phyloP scores from a whole-genome alignment of 2,329 filamentous ascomycete species.

The Fusarium virguliforme region DNA sequence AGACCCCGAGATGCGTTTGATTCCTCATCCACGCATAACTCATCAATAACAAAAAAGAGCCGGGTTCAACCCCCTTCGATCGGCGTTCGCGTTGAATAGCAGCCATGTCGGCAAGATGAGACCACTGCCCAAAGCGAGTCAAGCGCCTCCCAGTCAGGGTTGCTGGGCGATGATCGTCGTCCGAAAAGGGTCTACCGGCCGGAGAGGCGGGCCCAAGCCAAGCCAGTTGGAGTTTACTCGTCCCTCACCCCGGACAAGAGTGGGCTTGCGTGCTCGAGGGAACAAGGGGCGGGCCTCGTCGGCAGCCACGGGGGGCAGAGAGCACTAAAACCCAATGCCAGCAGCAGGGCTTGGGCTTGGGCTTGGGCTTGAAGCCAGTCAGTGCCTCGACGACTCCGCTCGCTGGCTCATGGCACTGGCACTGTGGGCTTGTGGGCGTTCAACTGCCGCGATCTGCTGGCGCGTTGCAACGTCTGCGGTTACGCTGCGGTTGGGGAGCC shows the following conservation, averaged over 20 bases:
- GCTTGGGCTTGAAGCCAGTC: slow-evolving; percentile 27
- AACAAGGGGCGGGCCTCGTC: slow-evolving; percentile 52
- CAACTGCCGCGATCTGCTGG: slow-evolving; percentile 52
- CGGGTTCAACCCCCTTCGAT: slow-evolving; percentile 53
- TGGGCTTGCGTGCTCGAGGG: slow-evolving; percentile 41
- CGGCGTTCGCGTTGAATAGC: slow-evolving; percentile 51
- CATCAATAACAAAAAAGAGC: slow-evolving; percentile 41
- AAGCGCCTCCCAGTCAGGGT: slow-evolving; percentile 47
- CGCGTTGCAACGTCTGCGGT: slow-evolving; percentile 47
- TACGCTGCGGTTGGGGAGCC: slow-evolving; percentile 44
- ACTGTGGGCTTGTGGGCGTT: slow-evolving; percentile 47
- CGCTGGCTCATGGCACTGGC: slow-evolving; percentile 42
- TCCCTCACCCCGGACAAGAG: slow-evolving; percentile 49
- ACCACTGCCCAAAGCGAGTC: slow-evolving; percentile 46
- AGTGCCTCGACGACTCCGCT: slow-evolving; percentile 42
- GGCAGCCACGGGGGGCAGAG: slow-evolving; percentile 46
- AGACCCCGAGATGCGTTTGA: slow-evolving; percentile 46
- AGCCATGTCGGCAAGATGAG: slow-evolving; percentile 40
- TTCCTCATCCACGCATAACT: slow-evolving; percentile 44
- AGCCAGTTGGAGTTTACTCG: slow-evolving; percentile 44
- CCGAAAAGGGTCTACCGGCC: slow-evolving; percentile 51
- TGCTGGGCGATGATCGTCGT: slow-evolving; percentile 48
- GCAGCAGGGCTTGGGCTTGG: slow-evolving; percentile 10
- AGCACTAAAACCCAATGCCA: slow-evolving; percentile 47
- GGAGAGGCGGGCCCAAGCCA: slow-evolving; percentile 47